phyloP scores from a whole-genome alignment of 2,329 filamentous ascomycete genomes.

The Hypoxylon sp. region DNA sequence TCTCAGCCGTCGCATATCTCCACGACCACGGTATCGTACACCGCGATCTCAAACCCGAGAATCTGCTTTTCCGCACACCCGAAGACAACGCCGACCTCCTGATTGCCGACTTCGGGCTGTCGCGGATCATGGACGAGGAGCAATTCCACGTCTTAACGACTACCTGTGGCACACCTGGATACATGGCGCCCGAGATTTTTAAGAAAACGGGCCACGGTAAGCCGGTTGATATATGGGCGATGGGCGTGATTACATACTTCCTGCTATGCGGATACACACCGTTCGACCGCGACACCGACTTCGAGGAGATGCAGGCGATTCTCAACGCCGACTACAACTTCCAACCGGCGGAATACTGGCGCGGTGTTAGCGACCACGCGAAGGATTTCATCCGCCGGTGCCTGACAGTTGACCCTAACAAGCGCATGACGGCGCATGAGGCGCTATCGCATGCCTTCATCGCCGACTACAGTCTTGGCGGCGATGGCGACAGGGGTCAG shows the following conservation, averaged over 20 bases:
- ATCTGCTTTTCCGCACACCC: conserved; percentile 94
- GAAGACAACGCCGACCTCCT: conserved; percentile 97
- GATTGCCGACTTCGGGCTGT: conserved; percentile 97
- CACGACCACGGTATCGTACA: conserved; percentile 99
- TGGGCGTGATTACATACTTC: conserved; percentile 99
- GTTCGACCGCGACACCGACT: conserved; percentile 96
- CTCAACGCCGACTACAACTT: conserved; percentile 97
- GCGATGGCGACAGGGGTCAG: conserved; percentile 66
- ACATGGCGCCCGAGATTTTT: conserved; percentile 99
- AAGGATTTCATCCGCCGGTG: conserved; percentile 95
- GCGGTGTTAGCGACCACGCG: conserved; percentile 86
- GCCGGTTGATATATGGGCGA: conserved; percentile 97
- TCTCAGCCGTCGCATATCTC: conserved; percentile 97
- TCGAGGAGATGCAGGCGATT: conserved; percentile 99
- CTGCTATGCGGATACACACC: conserved; percentile 97
- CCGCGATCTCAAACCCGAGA: conserved; percentile 97
- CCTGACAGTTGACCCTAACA: conserved; percentile 88
- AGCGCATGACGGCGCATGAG: conserved; percentile 92
- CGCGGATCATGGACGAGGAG: conserved; percentile 98
- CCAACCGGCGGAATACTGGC: conserved; percentile 95
- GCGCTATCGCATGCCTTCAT: conserved; percentile 77
- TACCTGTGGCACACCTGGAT: conserved; percentile 96
- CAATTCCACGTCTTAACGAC: conserved; percentile 98
- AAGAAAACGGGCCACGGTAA: conserved; percentile 99
- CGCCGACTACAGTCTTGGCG: conserved; percentile 64